phyloP scores from a whole-genome alignment of 176 grass and related monocot genomes.

The Oryza officinalis region DNA sequence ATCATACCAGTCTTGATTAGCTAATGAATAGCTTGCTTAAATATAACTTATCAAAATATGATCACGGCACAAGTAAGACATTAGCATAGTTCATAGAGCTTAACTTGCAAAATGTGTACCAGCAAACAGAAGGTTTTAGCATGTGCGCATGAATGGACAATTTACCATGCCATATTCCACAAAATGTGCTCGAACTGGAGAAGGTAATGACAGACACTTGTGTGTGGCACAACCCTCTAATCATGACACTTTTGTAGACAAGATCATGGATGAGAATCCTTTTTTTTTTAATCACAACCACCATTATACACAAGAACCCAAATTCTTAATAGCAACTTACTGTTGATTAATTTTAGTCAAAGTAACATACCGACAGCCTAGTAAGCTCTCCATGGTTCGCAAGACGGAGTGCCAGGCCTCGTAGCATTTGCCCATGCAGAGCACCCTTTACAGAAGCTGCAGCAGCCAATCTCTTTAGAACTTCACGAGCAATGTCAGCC shows the following conservation, averaged over 20 bases:
- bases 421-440: slow-evolving; percentile 83
- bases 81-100: background rate
- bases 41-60: background rate
- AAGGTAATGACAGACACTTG: background rate
- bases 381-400: slow-evolving; percentile 99
- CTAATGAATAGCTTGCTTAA: background rate
- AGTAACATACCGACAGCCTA: slow-evolving; percentile 80
- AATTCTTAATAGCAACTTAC: slow-evolving; percentile 26
- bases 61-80: background rate
- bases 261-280: slow-evolving; percentile 5
- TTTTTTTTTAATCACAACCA: background rate
- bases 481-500: slow-evolving; percentile 89
- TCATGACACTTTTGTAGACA: background rate
- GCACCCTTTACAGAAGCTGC: slow-evolving; percentile 97
- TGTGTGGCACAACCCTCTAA: slow-evolving; percentile 16
- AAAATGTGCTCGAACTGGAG: slow-evolving; percentile 19
- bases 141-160: slow-evolving; percentile 16
- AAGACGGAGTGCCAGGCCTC: slow-evolving; percentile 86
- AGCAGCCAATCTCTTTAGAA: slow-evolving; percentile 91
- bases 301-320: slow-evolving; percentile 9
- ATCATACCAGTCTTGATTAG: background rate
- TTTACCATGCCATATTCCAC: background rate
- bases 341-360: slow-evolving; percentile 15
- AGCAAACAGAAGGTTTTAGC: slow-evolving; percentile 24
- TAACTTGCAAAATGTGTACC: background rate